Evolutionary conservation across 106 monocot species (phyloP).

Genomic region (Phalaenopsis equestris): DNA sequence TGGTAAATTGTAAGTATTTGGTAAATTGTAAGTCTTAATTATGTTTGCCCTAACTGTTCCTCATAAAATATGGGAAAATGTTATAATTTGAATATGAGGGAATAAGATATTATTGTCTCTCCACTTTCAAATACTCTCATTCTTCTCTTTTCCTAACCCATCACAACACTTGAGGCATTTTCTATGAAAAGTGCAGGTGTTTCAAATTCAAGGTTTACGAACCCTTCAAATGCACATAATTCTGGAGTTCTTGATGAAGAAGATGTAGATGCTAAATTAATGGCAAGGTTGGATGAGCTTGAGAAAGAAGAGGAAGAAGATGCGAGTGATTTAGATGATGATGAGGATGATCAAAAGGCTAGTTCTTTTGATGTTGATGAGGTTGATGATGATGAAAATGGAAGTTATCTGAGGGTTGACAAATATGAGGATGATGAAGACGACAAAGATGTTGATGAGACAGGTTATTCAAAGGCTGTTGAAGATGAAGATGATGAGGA

Average conservation of each 20-base stretch:
- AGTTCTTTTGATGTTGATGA: not conserved
- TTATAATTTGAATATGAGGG: too few species aligned
- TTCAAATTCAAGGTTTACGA: not conserved
- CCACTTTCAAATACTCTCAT: not conserved
- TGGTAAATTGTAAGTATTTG: too few species aligned
- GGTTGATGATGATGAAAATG: slow-evolving; percentile 9
- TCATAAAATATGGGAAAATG: too few species aligned
- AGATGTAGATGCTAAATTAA: slow-evolving; percentile 51
- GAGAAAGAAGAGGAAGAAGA: slow-evolving; percentile 72
- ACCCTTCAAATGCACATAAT: not conserved
- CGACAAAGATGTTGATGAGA: not conserved
- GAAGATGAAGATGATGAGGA: not conserved
- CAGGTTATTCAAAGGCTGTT: not conserved
- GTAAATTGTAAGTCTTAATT: too few species aligned
- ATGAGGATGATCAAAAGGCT: slow-evolving; percentile 20
- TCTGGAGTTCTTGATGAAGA: slow-evolving; percentile 31
- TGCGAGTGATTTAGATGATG: slow-evolving; percentile 23
- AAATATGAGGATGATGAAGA: slow-evolving; percentile 1
- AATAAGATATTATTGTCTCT: too few species aligned
- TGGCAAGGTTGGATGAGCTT: slow-evolving; percentile 71
- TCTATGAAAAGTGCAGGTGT: not conserved
- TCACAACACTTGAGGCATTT: not conserved
- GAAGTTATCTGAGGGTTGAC: not conserved
- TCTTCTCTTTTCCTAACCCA: not conserved
- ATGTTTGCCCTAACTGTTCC: too few species aligned